Base-by-base conservation (phyloP, 2,329 filamentous ascomycete genomes). In the Venturia pyrina region DNA sequence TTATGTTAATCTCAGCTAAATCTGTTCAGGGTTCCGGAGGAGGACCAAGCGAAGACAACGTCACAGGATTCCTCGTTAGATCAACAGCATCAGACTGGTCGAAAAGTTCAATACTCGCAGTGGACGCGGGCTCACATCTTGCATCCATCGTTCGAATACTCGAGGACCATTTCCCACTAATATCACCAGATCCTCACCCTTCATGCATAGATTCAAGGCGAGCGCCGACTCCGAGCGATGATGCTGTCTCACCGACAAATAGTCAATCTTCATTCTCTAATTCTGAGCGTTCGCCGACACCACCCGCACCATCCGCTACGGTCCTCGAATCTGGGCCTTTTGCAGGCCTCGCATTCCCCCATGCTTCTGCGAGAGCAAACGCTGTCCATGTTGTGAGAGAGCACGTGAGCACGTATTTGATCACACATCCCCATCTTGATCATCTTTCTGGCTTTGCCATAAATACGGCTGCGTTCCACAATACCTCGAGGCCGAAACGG, bases 391-490 rank as follows among this genome's bases (percentile, higher is more conserved):
- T 99, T 62, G 87, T 93, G 53, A 84, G 88, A 65, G 84, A 88
- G 66, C 84, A 97, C 61, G 85, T 99, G 66, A 91, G 93, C 59
- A 89, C 91, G 0, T 95, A 93, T 73, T 85, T 98, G 68, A 91
- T 99, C 72, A 99, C 93, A 0, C 95, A 99, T 75, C 91, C 95
- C n/a, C 95, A 99, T 77, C 83, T 99, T 0, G 95, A 99, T 73
- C 95, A 99, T 76, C 87, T 98, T 28, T 87, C 90, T 24, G 95
- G 90, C 13, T 90, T 98, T 70, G 90, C 95, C 41, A 88, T 98
- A 75, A 98, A 98, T 75, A 97, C 93, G 0, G 93, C 95, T 5
- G 88, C 90, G 3, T 85, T 96, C 24, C 88, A 91, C 40, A 90
- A 89, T 40, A 85, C 89, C 1, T 86, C 88, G 37, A 81, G 83